Conservation (phyloP, 768 basidiomycete genomes). For the Lentinula boryana region DNA sequence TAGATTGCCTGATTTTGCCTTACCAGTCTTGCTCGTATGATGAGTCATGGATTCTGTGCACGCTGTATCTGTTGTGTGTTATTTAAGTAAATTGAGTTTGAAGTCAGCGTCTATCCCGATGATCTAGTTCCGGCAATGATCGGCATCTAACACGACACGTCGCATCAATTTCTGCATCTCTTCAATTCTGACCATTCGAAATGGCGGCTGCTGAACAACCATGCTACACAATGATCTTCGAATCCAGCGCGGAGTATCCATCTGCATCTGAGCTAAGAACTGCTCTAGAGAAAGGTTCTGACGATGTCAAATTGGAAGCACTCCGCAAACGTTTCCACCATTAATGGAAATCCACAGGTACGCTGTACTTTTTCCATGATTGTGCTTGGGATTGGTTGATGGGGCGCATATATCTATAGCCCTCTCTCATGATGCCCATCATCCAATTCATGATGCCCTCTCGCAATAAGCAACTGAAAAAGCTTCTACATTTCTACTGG, state of each 20-base stretch:
- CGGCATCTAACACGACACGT: background rate
- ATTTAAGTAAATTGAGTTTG: too few relatives aligned
- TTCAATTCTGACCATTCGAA: background rate
- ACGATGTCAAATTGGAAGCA: constrained; percentile 95
- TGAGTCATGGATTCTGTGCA: too few relatives aligned
- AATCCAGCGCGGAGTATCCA: constrained; percentile 67
- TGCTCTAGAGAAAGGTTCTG: constrained; percentile 88
- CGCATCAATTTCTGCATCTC: background rate
- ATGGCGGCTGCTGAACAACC: constrained; percentile 45
- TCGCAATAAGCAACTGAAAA: constrained; percentile 94
- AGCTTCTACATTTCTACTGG: constrained; percentile 93
- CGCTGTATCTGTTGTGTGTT: too few relatives aligned
- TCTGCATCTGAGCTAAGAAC: constrained; percentile 78
- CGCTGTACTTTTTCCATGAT: constrained; percentile 14
- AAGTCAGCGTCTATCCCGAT: too few relatives aligned
- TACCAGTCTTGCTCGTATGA: too few relatives aligned
- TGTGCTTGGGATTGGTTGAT: background rate
- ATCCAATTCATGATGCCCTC: constrained; percentile 98
- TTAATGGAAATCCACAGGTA: constrained; percentile 18
- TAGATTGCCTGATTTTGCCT: too few relatives aligned
- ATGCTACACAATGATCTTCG: constrained; percentile 77
- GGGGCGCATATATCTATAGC: constrained; percentile 35
- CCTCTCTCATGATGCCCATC: constrained; percentile 92
- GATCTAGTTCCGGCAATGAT: background rate
- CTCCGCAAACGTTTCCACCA: constrained; percentile 59